These are phyloP conservation scores for Nakazawaea ambrosiae DNA, from an alignment of 805 yeast genomes.

Conservation along the genomic window DNA sequence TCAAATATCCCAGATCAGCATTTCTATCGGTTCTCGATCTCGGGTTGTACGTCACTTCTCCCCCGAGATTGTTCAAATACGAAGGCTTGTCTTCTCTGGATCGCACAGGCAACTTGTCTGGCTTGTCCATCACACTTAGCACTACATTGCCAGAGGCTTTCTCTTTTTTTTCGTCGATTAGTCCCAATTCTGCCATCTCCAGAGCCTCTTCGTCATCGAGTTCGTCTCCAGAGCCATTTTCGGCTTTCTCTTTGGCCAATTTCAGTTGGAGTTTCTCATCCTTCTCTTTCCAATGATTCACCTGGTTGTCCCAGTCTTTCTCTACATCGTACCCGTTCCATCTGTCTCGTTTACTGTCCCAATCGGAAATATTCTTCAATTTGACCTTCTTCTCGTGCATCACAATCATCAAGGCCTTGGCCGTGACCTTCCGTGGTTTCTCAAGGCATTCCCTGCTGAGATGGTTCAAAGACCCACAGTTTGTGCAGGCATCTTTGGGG, in stretches of 20 bases:
- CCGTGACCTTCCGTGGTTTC: slow-evolving; percentile 36
- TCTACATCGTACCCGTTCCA: slow-evolving; percentile 72
- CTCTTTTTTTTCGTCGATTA: slow-evolving; percentile 15
- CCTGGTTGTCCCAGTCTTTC: slow-evolving; percentile 48
- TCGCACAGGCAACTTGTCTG: slow-evolving; percentile 39
- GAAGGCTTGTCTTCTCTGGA: slow-evolving; percentile 74
- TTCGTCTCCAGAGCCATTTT: slow-evolving; percentile 11
- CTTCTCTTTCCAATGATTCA: slow-evolving; percentile 37
- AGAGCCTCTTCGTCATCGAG: slow-evolving; percentile 36
- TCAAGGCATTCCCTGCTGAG: slow-evolving; percentile 49
- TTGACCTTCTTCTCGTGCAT: slow-evolving; percentile 11
- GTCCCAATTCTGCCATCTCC: slow-evolving; percentile 34
- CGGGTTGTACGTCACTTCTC: slow-evolving; percentile 45
- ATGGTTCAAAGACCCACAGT: slow-evolving; percentile 53
- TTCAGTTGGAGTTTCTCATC: slow-evolving; percentile 20
- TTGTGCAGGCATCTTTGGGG: slow-evolving; percentile 38
- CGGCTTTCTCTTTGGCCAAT: slow-evolving; percentile 5
- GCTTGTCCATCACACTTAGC: slow-evolving; percentile 16
- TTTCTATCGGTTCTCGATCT: slow-evolving; percentile 37
- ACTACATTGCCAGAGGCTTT: slow-evolving; percentile 4
- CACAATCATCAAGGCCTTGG: slow-evolving; percentile 15
- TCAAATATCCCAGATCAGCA: slow-evolving; percentile 23
- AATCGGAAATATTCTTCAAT: slow-evolving; percentile 31
- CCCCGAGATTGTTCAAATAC: slow-evolving; percentile 41
- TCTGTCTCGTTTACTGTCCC: slow-evolving; percentile 70